Evolutionary conservation across 768 basidiomycete genomes (phyloP), one percentile per base, ranked within the genome.

Genomic region (Fibroporia radiculosa): DNA sequence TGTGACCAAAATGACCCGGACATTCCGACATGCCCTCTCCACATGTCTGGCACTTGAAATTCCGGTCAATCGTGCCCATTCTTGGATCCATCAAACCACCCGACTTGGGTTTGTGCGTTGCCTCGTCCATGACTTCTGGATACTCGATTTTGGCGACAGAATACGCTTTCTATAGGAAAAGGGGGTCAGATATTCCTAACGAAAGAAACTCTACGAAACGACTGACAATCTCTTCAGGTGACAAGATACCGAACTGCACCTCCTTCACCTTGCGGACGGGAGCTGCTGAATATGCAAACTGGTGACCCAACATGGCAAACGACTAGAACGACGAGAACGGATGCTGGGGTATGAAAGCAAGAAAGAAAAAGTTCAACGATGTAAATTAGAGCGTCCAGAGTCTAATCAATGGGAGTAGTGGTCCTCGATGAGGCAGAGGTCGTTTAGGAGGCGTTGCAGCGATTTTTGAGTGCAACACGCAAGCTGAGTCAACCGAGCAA

Each of bases 21-120:
- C 96, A 99, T 63, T 98, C 96, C 14, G 92, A 84, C 93, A 98
- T 97, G n/a, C 93, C 95, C 75, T 99, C 96, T 54, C 93, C 93
- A 64, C 96, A 98, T 23, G 96, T 98, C 71, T 97, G 93, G 63
- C 96, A 99, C 71, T 98, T 98, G 71, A 95, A 93, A 63, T 93
- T 93, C 54, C 92, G 76, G 72, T 93, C 92, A 56, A 93, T 95
- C 23, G 92, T 99, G 29, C 96, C 96, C 86, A 98, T 91, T 48
- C 91, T 81, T 40, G 93, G 91, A 69, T 99, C 96, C 86, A 95
- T 95, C 60, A 99, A 71, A 36, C 96, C 96, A 38, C 92, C 93
- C 20, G 80, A 71, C 69, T 96, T 97, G 20, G 90, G 88, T 60
- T 83, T 86, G 59, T 85, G 86, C 1, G 82, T 89, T 16, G 82